Evolutionary conservation across 2,329 filamentous ascomycete genomes (phyloP).

Genomic region (Didymella glomerata): DNA sequence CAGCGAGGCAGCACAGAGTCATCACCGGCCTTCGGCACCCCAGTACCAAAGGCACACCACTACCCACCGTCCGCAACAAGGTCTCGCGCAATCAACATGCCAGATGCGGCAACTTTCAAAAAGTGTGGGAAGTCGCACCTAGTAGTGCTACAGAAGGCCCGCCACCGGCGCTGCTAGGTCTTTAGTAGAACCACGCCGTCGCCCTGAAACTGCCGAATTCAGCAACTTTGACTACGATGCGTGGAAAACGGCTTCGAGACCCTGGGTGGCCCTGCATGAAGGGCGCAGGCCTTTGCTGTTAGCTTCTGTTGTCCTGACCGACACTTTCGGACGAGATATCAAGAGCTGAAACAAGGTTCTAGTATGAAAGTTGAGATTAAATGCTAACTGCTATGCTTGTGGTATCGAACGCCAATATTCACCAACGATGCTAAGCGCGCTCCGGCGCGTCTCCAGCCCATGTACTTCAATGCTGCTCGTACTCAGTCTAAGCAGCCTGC

Average conservation of each 20-base stretch:
- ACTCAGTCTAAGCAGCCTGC: constrained; percentile 24
- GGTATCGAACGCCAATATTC: not conserved
- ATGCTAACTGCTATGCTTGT: not conserved
- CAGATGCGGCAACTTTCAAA: constrained; percentile 8
- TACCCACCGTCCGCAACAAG: not conserved
- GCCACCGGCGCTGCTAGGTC: constrained; percentile 17
- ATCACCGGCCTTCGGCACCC: constrained; percentile 1
- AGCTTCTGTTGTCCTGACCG: not conserved
- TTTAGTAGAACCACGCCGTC: constrained; percentile 11
- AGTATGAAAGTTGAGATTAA: not conserved
- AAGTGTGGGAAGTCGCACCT: constrained; percentile 5
- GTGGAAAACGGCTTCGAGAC: constrained; percentile 9
- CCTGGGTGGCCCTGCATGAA: constrained; percentile 15
- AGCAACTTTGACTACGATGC: constrained; percentile 11
- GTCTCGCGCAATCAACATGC: constrained; percentile 1
- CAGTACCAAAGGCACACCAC: not conserved
- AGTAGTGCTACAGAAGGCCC: constrained; percentile 23
- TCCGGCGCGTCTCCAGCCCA: not conserved
- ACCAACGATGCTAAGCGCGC: not conserved
- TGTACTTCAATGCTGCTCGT: not conserved
- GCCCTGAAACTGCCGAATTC: constrained; percentile 14
- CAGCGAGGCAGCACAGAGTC: constrained; percentile 20
- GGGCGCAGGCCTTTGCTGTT: not conserved
- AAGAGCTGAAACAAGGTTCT: not conserved
- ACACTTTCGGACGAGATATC: not conserved